Evolutionary conservation across 2,329 filamentous ascomycete species (phyloP).

Genomic region (Pestalotiopsis fici): DNA sequence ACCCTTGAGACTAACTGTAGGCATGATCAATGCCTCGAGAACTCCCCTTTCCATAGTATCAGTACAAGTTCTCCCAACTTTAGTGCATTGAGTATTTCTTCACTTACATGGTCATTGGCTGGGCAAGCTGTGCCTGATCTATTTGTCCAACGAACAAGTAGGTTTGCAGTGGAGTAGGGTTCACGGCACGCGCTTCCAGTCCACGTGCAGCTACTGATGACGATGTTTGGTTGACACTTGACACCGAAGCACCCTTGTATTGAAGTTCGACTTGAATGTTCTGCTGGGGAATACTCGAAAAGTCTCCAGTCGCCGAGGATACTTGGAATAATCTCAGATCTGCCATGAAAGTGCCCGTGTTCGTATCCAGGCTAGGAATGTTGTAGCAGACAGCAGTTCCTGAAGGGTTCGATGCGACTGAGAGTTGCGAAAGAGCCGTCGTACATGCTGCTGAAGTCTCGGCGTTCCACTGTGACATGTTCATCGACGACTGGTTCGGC

Average conservation of each 20-base stretch:
- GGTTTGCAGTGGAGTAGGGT: conserved; percentile 54
- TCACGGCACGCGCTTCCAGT: conserved; percentile 19
- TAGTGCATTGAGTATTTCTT: background rate
- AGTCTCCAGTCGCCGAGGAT: conserved; percentile 56
- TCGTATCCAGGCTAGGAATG: conserved; percentile 67
- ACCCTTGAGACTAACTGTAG: conserved; percentile 67
- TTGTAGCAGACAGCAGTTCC: conserved; percentile 85
- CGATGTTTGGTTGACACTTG: conserved; percentile 34
- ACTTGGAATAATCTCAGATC: conserved; percentile 76
- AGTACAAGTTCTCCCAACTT: background rate
- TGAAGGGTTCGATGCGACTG: conserved; percentile 68
- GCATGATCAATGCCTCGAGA: conserved; percentile 66
- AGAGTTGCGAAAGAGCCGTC: conserved; percentile 53
- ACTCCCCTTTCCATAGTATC: conserved; percentile 42
- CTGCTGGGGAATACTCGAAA: conserved; percentile 49
- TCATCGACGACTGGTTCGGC: conserved; percentile 42
- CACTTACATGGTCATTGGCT: conserved; percentile 62
- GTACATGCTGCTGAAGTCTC: conserved; percentile 61
- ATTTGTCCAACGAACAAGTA: conserved; percentile 72
- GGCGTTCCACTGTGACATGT: conserved; percentile 58
- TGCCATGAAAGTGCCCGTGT: conserved; percentile 71
- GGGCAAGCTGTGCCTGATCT: conserved; percentile 54
- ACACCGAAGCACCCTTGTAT: conserved; percentile 56
- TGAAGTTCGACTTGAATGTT: conserved; percentile 56
- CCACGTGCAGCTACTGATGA: background rate